Evolutionary conservation across 176 grass and related monocot genomes (phyloP).

Genomic region (Aegilops bicornis): DNA sequence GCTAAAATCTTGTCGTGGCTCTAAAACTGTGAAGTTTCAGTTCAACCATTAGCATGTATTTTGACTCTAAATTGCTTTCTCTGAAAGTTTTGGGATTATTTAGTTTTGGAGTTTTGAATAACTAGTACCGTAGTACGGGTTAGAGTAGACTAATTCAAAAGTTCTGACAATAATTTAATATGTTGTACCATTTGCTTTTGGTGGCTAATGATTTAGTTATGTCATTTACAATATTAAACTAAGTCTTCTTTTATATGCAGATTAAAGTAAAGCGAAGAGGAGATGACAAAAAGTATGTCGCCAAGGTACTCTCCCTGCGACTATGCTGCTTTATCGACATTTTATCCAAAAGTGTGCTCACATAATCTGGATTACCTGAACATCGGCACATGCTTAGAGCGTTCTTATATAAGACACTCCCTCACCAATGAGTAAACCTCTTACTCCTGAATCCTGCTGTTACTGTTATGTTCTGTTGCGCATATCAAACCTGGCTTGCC

Average conservation of each 20-base stretch:
- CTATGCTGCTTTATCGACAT: slow-evolving; percentile 13
- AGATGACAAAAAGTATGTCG: slow-evolving; percentile 93
- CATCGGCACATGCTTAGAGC: not conserved
- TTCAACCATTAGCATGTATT: not conserved
- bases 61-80: not conserved
- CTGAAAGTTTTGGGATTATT: not conserved
- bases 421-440: not conserved
- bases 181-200: not conserved
- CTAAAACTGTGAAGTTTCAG: not conserved
- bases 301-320: slow-evolving; percentile 65
- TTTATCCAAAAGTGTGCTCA: slow-evolving; percentile 11
- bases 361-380: slow-evolving; percentile 28
- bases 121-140: not conserved
- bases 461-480: not conserved
- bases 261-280: slow-evolving; percentile 98
- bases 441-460: not conserved
- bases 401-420: not conserved
- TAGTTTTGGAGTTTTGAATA: not conserved
- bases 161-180: not conserved
- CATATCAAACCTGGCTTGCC: not conserved
- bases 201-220: slow-evolving; percentile 14
- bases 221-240: slow-evolving; percentile 18
- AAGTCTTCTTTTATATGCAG: slow-evolving; percentile 34
- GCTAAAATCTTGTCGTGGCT: not conserved
- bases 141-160: not conserved